Evolutionary conservation across 2,329 filamentous ascomycete species (phyloP).

Genomic region (Colletotrichum sp.): DNA sequence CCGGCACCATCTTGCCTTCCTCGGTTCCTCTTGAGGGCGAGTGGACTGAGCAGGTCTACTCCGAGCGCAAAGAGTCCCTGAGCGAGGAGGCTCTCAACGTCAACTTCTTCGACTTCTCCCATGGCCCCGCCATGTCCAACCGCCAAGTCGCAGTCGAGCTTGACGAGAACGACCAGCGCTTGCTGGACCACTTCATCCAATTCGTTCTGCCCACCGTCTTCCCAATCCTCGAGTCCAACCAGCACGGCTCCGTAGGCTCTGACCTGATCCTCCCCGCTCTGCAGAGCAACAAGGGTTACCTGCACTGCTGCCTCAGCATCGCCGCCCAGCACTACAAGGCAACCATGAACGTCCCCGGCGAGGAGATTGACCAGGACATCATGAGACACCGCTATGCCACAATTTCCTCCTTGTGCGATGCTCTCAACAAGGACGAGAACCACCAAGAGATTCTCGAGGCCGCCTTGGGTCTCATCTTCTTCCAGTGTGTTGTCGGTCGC

Average conservation of each 20-base stretch:
- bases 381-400: slow-evolving; percentile 90
- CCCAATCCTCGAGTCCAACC: slow-evolving; percentile 88
- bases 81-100: slow-evolving; percentile 71
- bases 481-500: slow-evolving; percentile 89
- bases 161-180: slow-evolving; percentile 83
- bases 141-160: slow-evolving; percentile 80
- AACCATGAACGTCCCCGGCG: slow-evolving; percentile 67
- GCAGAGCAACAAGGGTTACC: slow-evolving; percentile 89
- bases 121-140: slow-evolving; percentile 66
- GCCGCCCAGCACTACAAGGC: slow-evolving; percentile 92
- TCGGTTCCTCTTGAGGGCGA: slow-evolving; percentile 66
- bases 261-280: slow-evolving; percentile 88
- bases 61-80: slow-evolving; percentile 72
- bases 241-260: slow-evolving; percentile 80
- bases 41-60: slow-evolving; percentile 74
- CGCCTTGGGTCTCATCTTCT: slow-evolving; percentile 93
- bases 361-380: slow-evolving; percentile 87
- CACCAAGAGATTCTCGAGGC: slow-evolving; percentile 91
- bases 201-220: slow-evolving; percentile 89
- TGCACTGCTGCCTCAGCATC: slow-evolving; percentile 95
- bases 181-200: slow-evolving; percentile 90
- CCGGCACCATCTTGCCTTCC: slow-evolving; percentile 69
- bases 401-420: slow-evolving; percentile 83
- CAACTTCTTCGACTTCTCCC: slow-evolving; percentile 84
- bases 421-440: slow-evolving; percentile 79